phyloP scores from a whole-genome alignment of 805 yeast species.

The Spathaspora boniae region DNA sequence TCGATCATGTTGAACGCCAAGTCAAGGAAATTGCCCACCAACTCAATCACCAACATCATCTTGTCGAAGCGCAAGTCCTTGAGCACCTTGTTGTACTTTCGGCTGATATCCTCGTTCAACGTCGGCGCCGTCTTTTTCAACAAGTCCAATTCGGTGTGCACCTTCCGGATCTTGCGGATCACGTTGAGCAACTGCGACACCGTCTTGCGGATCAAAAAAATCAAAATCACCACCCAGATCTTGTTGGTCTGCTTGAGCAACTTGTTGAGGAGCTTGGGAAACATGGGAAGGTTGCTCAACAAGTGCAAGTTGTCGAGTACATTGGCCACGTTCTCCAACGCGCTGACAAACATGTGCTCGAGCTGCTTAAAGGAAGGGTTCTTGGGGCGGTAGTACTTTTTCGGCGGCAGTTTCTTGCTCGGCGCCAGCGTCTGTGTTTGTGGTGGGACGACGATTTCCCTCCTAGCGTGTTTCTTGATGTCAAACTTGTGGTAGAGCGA shows the following conservation, averaged over 20 bases:
- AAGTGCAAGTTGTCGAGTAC: slow-evolving; percentile 40
- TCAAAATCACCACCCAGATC: slow-evolving; percentile 39
- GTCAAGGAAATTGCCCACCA: slow-evolving; percentile 40
- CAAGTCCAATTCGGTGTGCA: slow-evolving; percentile 33
- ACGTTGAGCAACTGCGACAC: slow-evolving; percentile 40
- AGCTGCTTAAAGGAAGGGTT: slow-evolving; percentile 27
- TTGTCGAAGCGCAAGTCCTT: slow-evolving; percentile 42
- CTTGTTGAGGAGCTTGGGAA: slow-evolving; percentile 29
- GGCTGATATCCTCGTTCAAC: slow-evolving; percentile 23
- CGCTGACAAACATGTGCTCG: slow-evolving; percentile 26
- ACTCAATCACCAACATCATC: slow-evolving; percentile 38
- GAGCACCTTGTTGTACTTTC: slow-evolving; percentile 36
- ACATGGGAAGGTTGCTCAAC: slow-evolving; percentile 41
- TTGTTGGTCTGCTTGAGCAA: slow-evolving; percentile 41
- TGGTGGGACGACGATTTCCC: slow-evolving; percentile 3
- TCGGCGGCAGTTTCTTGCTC: not conserved
- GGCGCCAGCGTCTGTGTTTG: not conserved
- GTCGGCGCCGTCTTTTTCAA: slow-evolving; percentile 19
- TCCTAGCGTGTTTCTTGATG: slow-evolving; percentile 13
- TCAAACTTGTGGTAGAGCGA: slow-evolving; percentile 32
- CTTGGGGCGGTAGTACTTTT: slow-evolving; percentile 5
- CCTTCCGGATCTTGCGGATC: slow-evolving; percentile 34
- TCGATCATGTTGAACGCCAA: slow-evolving; percentile 39
- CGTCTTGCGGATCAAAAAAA: slow-evolving; percentile 40
- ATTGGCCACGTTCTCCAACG: slow-evolving; percentile 36